Base-by-base conservation (phyloP, 176 grass and related monocot species). In the Raddia distichophylla region DNA sequence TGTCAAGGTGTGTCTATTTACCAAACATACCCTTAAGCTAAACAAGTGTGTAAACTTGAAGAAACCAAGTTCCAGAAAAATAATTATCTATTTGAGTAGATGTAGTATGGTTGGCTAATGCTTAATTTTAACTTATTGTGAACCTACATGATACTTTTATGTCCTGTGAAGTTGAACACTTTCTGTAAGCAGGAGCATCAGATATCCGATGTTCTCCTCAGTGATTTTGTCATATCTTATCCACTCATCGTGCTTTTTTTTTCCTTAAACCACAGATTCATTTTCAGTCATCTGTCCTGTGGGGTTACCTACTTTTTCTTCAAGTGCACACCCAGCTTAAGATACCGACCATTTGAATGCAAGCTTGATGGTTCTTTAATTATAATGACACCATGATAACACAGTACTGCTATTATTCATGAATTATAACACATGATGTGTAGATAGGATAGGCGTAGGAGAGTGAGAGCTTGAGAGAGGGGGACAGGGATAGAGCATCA, bases 161-260 rank as follows among this genome's bases (percentile, higher is more conserved):
- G 20, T 58, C 49, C 72, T 67, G 27, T n/a, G 15, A 76, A 58
- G 42, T 67, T 10, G 10, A 61, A 32, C 55, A 82, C 44, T 62
- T 72, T 55, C 56, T 67, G 6, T 67, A 58, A 67, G 61, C 6
- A 19, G 50, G 71, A 46, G 14, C 22, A 60, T 72, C 7, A 48
- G 17, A 34, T 42, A 19, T 35, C 16, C 35, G 67, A 48, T 15
- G 67, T 49, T 10, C 55, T 58, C 5, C 16, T 79, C 17, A 66
- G 53, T 18, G 3, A 20, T 33, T 58, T 76, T 58, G 56, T 58
- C 71, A 47, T 48, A 84, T 84, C 61, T 27, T 67, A 46, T 84
- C 17, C 64, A 61, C 49, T 22, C 53, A 70, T 78, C 37, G 63
- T 62, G 67, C 48, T 63, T 78, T 64, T 71, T 52, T 12, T 56